Conservation (phyloP, 805 yeast genomes). For the Vanderwaltozyma verrucispora region DNA sequence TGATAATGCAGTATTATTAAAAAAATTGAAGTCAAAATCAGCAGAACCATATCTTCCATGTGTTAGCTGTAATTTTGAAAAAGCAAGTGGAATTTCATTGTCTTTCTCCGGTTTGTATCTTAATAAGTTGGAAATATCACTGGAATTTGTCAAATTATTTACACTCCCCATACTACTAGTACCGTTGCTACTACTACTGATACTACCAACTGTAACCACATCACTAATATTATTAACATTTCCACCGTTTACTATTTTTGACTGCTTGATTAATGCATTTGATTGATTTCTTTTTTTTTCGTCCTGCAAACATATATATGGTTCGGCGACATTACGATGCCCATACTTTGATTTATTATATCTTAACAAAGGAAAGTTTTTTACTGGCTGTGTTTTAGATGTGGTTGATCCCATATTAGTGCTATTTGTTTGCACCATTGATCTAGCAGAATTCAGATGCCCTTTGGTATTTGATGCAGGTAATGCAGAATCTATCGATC, state of each 20-base stretch:
- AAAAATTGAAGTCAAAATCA: conserved; percentile 84
- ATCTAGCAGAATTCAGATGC: not conserved
- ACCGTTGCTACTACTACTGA: not conserved
- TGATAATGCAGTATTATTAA: conserved; percentile 61
- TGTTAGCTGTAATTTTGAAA: conserved; percentile 59
- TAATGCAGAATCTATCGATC: conserved; percentile 33
- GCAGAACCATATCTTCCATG: conserved; percentile 88
- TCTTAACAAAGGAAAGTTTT: conserved; percentile 33
- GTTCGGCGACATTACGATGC: conserved; percentile 38
- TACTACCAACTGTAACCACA: not conserved
- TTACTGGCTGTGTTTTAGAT: conserved; percentile 3
- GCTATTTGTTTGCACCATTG: not conserved
- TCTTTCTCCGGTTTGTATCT: conserved; percentile 24
- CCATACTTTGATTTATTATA: conserved; percentile 53
- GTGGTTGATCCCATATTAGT: not conserved
- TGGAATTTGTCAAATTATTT: not conserved
- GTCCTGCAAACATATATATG: conserved; percentile 33
- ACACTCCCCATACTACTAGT: conserved; percentile 7
- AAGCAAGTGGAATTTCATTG: conserved; percentile 57
- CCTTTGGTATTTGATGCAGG: not conserved
- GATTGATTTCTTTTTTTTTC: conserved; percentile 20
- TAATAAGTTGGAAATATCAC: conserved; percentile 13
- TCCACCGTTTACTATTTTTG: not conserved
- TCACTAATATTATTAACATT: not conserved
- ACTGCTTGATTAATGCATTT: not conserved